A percentile compares a stretch with the other conserved stretches of the same genome.
phyloP scores from a whole-genome alignment of 23 red algal species.

The Gracilaria domingensis region DNA sequence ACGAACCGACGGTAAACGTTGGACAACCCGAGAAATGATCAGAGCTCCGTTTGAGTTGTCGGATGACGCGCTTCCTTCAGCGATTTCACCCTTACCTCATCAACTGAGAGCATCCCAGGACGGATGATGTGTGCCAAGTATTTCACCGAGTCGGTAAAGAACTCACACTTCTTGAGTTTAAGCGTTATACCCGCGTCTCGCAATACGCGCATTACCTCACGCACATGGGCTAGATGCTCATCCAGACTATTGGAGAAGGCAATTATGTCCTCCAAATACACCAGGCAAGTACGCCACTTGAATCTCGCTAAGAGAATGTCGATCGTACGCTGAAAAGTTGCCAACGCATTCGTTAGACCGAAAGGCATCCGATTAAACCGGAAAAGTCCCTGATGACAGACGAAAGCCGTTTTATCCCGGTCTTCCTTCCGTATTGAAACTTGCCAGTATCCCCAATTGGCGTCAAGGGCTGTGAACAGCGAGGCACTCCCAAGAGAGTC shows the following conservation, averaged over 20 bases:
- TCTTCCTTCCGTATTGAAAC: constrained; percentile 20
- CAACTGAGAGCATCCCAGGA: constrained; percentile 13
- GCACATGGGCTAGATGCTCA: constrained; percentile 36
- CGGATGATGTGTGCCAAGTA: constrained; percentile 37
- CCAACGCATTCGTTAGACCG: constrained; percentile 50
- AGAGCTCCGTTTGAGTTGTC: constrained; percentile 5
- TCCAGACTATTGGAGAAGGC: constrained; percentile 34
- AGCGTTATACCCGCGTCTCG: constrained; percentile 14
- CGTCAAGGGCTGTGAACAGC: constrained; percentile 38
- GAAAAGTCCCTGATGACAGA: constrained; percentile 5
- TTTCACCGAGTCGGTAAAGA: constrained; percentile 26
- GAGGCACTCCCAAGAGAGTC: constrained; percentile 35
- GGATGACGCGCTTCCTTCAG: not conserved
- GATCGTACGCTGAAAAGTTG: constrained; percentile 47
- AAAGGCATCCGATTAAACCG: constrained; percentile 36
- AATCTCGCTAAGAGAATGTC: constrained; percentile 32
- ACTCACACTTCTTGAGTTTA: constrained; percentile 42
- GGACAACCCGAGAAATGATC: constrained; percentile 12
- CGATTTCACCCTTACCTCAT: constrained; percentile 9
- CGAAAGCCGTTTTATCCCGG: not conserved
- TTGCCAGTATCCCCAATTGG: constrained; percentile 40
- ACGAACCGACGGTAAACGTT: constrained; percentile 12
- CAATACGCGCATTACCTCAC: constrained; percentile 17
- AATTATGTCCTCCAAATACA: constrained; percentile 61
- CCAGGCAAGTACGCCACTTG: constrained; percentile 30